Conservation (phyloP, 1,139 yeast genomes). For the Sugiyamaella pinicola region DNA sequence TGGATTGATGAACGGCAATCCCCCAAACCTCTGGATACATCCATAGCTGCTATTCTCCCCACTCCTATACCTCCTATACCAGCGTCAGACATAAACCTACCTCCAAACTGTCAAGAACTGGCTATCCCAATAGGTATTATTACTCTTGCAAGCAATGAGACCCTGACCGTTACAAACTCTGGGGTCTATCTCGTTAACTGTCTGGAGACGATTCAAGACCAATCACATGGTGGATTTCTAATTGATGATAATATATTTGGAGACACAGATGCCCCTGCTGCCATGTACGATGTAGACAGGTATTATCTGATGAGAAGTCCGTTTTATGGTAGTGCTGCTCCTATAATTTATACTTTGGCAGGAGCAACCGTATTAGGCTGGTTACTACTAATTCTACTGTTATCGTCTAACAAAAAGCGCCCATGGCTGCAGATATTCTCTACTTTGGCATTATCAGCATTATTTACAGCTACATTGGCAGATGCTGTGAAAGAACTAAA, state of each 20-base stretch:
- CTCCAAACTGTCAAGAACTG: neutral
- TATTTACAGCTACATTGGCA: conserved; percentile 39
- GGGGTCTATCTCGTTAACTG: conserved; percentile 13
- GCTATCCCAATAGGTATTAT: conserved; percentile 11
- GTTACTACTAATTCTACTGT: conserved; percentile 40
- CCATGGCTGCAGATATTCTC: conserved; percentile 44
- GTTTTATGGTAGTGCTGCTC: conserved; percentile 42
- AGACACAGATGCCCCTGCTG: too few species aligned
- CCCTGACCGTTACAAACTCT: conserved; percentile 9
- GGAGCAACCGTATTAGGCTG: conserved; percentile 43
- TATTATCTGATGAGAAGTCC: conserved; percentile 26
- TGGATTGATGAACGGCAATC: too few species aligned
- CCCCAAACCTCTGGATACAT: neutral
- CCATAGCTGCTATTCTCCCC: neutral
- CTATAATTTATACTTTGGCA: conserved; percentile 42
- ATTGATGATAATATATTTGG: too few species aligned
- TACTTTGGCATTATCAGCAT: conserved; percentile 37
- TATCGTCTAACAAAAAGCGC: conserved; percentile 38
- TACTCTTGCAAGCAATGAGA: neutral
- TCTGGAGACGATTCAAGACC: neutral
- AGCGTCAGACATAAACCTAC: neutral
- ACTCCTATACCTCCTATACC: conserved; percentile 5
- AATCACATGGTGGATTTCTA: neutral
- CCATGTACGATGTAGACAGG: neutral
- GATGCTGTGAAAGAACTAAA: conserved; percentile 35